Evolutionary conservation across 2,329 filamentous ascomycete genomes (phyloP).

Genomic region (Talaromyces sp.): DNA sequence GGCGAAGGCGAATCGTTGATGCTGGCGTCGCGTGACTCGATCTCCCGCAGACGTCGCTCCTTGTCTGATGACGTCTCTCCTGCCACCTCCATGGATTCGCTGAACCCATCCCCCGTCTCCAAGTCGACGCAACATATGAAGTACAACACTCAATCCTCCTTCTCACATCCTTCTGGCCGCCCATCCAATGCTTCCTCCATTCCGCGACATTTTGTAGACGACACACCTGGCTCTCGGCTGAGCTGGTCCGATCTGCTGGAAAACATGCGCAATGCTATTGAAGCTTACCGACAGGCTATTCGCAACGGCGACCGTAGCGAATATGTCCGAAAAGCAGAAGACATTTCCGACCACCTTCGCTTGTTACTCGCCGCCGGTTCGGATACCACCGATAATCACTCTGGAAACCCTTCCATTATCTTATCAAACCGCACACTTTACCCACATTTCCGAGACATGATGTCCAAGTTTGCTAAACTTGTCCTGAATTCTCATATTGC

Average conservation of each 20-base stretch:
- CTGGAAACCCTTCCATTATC: slow-evolving; percentile 97
- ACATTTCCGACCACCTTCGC: slow-evolving; percentile 93
- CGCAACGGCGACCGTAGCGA: slow-evolving; percentile 76
- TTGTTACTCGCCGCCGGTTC: slow-evolving; percentile 92
- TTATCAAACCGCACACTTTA: slow-evolving; percentile 96
- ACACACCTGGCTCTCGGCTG: slow-evolving; percentile 70
- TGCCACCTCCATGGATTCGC: slow-evolving; percentile 85
- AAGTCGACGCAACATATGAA: slow-evolving; percentile 47
- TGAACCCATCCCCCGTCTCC: slow-evolving; percentile 63
- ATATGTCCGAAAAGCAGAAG: slow-evolving; percentile 90
- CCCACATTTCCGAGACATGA: slow-evolving; percentile 97
- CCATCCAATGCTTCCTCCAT: slow-evolving; percentile 38
- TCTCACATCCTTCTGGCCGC: slow-evolving; percentile 46
- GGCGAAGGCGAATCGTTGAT: slow-evolving; percentile 72
- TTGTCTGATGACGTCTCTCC: slow-evolving; percentile 71
- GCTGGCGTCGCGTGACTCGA: slow-evolving; percentile 62
- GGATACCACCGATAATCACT: slow-evolving; percentile 96
- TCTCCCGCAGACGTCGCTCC: slow-evolving; percentile 62
- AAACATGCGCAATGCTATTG: slow-evolving; percentile 88
- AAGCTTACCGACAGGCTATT: slow-evolving; percentile 86
- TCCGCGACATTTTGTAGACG: slow-evolving; percentile 84
- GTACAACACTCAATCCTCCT: slow-evolving; percentile 30
- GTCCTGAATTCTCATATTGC: slow-evolving; percentile 98
- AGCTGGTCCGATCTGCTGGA: slow-evolving; percentile 87
- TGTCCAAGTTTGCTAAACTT: slow-evolving; percentile 99